Conservation (phyloP, 257 asterid species). For the Nemophila menziesii region DNA sequence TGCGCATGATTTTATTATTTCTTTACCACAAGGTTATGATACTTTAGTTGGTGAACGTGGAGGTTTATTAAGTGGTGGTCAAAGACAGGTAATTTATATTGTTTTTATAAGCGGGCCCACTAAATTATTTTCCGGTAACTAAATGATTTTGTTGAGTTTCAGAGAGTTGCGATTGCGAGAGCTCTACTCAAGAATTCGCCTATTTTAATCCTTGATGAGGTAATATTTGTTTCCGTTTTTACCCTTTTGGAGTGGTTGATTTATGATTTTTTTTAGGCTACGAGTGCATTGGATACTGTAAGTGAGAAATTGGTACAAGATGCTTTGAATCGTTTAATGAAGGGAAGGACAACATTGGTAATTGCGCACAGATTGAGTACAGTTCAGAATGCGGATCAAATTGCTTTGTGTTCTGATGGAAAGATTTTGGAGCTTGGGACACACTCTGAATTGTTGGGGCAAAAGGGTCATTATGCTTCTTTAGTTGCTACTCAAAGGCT, state of each 20-base stretch:
- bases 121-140: conserved; percentile 3
- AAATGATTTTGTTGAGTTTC: conserved; percentile 19
- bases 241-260: no score
- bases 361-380: conserved; percentile 97
- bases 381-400: conserved; percentile 77
- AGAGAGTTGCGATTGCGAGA: conserved; percentile 97
- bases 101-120: neutral
- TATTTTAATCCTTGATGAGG: conserved; percentile 91
- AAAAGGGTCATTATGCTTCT: conserved; percentile 74
- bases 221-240: no score
- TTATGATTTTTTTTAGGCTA: conserved; percentile 46
- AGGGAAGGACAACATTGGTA: conserved; percentile 90
- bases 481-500: conserved; percentile 82
- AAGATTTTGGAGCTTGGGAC: conserved; percentile 83
- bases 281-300: conserved; percentile 84
- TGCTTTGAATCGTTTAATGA: conserved; percentile 79
- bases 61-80: conserved; percentile 93
- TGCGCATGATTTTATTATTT: conserved; percentile 87
- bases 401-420: conserved; percentile 79
- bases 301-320: conserved; percentile 93
- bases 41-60: conserved; percentile 98
- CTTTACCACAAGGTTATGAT: conserved; percentile 96
- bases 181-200: conserved; percentile 98
- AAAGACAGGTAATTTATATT: conserved; percentile 90
- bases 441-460: conserved; percentile 54